Evolutionary conservation across 2,329 filamentous ascomycete genomes (phyloP).

Genomic region (Pestalotiopsis fici): DNA sequence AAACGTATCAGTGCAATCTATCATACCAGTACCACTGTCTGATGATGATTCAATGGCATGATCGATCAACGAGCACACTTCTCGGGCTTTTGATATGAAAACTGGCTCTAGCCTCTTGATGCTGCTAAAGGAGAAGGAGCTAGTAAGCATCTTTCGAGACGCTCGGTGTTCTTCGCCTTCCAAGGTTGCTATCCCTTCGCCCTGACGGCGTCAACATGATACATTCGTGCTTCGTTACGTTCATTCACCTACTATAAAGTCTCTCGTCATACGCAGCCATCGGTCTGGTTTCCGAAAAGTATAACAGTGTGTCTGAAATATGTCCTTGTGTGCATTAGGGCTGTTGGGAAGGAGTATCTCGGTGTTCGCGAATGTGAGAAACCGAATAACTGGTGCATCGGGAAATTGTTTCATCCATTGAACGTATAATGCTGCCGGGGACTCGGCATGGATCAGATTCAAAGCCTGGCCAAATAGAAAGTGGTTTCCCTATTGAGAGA

Average conservation of each 20-base stretch:
- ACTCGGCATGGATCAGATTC: constrained; percentile 14
- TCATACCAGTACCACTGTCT: not conserved
- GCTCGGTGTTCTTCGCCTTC: constrained; percentile 35
- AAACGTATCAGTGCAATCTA: constrained; percentile 10
- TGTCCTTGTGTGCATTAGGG: constrained; percentile 21
- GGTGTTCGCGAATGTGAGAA: constrained; percentile 23
- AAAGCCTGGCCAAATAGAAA: constrained; percentile 21
- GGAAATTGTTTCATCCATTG: constrained; percentile 25
- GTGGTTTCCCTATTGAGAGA: constrained; percentile 16
- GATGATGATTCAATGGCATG: constrained; percentile 2
- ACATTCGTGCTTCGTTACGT: constrained; percentile 24
- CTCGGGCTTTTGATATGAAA: constrained; percentile 33
- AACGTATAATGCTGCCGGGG: constrained; percentile 17
- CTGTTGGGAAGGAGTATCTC: constrained; percentile 26
- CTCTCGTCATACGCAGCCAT: constrained; percentile 23
- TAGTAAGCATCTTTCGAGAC: constrained; percentile 33
- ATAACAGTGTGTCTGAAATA: constrained; percentile 27
- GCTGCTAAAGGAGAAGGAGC: constrained; percentile 31
- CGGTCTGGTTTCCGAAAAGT: not conserved
- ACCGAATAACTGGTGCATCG: constrained; percentile 25
- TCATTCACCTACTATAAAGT: constrained; percentile 15
- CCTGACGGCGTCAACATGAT: constrained; percentile 13
- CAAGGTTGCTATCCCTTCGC: constrained; percentile 18
- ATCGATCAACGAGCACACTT: constrained; percentile 20
- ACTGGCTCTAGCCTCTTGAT: constrained; percentile 33